Conservation (phyloP, 345 rosid genomes). For the Citrus reticulata region DNA sequence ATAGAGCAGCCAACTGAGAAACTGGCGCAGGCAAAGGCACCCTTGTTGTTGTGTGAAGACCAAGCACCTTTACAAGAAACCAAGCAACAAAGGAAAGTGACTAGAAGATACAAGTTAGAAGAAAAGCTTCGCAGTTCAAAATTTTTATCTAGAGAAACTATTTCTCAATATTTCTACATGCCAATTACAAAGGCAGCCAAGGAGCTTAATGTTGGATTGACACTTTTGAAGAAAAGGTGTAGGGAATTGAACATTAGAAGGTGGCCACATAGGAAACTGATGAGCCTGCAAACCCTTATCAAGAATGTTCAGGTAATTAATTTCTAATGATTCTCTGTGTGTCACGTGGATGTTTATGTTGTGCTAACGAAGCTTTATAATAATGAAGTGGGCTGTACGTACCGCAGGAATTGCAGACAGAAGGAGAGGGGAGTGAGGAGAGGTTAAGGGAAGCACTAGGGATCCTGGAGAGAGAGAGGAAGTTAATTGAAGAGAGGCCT, state of each 20-base stretch:
- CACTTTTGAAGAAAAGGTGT: conserved; percentile 61
- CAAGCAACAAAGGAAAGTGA: conserved; percentile 9
- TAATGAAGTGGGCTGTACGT: background rate
- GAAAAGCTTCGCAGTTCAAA: conserved; percentile 15
- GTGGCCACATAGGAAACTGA: conserved; percentile 74
- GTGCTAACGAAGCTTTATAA: no score
- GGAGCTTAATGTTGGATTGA: conserved; percentile 58
- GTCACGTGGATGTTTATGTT: no score
- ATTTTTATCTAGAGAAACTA: conserved; percentile 27
- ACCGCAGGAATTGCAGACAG: conserved; percentile 28
- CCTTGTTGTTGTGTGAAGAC: background rate
- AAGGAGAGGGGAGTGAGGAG: conserved; percentile 21
- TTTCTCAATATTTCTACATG: conserved; percentile 50
- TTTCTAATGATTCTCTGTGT: no score
- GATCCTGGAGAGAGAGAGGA: conserved; percentile 60
- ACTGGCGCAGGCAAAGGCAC: background rate
- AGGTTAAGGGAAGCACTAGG: conserved; percentile 39
- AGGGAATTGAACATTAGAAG: conserved; percentile 56
- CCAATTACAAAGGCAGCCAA: conserved; percentile 64
- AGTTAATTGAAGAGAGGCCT: conserved; percentile 55
- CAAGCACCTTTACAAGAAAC: background rate
- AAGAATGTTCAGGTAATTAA: conserved; percentile 29
- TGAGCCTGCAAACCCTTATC: conserved; percentile 48
- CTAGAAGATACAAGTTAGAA: conserved; percentile 2
- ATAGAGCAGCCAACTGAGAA: conserved; percentile 16